These are phyloP conservation scores for Lodderomyces orthopsilosis DNA, from an alignment of 1,139 yeast species.

Conservation along the genomic window DNA sequence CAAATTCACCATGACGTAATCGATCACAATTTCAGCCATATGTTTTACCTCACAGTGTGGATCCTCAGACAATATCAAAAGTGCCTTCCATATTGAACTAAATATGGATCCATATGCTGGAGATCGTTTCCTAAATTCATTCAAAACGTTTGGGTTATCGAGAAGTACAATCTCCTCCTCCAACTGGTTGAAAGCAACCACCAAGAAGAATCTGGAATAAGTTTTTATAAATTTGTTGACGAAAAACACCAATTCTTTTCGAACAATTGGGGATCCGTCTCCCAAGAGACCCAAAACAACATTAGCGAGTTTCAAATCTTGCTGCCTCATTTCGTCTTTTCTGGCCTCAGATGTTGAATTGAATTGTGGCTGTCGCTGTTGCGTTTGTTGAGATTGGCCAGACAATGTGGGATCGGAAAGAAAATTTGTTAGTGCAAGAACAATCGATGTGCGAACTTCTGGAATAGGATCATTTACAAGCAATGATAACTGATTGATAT, in stretches of 20 bases:
- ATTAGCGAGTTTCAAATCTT: slow-evolving; percentile 52
- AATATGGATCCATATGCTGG: slow-evolving; percentile 88
- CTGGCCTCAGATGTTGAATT: slow-evolving; percentile 16
- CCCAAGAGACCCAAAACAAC: slow-evolving; percentile 52
- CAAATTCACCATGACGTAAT: slow-evolving; percentile 64
- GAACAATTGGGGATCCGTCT: slow-evolving; percentile 87
- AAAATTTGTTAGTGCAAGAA: slow-evolving; percentile 71
- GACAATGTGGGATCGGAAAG: slow-evolving; percentile 12
- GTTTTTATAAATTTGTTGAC: slow-evolving; percentile 71
- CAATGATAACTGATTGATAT: slow-evolving; percentile 52
- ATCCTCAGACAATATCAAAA: slow-evolving; percentile 79
- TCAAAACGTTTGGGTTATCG: slow-evolving; percentile 58
- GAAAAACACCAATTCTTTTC: slow-evolving; percentile 80
- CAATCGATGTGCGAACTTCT: slow-evolving; percentile 85
- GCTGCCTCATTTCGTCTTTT: slow-evolving; percentile 50
- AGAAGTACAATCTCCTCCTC: slow-evolving; percentile 75
- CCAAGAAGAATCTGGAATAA: slow-evolving; percentile 72
- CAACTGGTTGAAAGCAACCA: slow-evolving; percentile 82
- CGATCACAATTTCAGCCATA: slow-evolving; percentile 73
- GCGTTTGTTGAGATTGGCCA: slow-evolving; percentile 1
- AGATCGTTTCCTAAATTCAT: slow-evolving; percentile 57
- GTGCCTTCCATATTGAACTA: slow-evolving; percentile 83
- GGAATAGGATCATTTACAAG: slow-evolving; percentile 87
- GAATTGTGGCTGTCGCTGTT: slow-evolving; percentile 22
- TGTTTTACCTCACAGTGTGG: slow-evolving; percentile 82